Evolutionary conservation across 2,329 filamentous ascomycete species (phyloP), one percentile per base, ranked within the genome.

Genomic region (Mollisia scopiformis): DNA sequence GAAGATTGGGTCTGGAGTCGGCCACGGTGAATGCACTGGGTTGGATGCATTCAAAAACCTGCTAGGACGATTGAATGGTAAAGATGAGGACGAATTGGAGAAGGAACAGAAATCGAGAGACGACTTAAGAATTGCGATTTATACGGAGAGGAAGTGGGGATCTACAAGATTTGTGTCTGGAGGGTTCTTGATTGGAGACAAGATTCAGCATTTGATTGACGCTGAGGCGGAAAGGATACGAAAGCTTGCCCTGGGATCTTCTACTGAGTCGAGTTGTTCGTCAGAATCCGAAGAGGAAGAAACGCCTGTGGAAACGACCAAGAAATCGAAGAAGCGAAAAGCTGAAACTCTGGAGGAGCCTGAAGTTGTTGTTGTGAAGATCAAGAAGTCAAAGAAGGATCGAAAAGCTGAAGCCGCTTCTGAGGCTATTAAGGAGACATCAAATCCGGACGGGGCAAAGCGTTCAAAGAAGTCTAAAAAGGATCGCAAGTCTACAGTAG

Each of bases 1-100:
- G 66, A 89, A 89, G 74, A 82, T 86, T 65, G 89, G 88, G 57
- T 87, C 86, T 69, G 88, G 89, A 66, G 78, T 82, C 39, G 78
- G 82, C 3, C 88, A 92, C 66, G 84, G 77, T 66, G 86, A 91
- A 72, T 86, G 92, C 65, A 96, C 94, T 23, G 95, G 94, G 0
- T 82, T 98, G 37, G 91, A 93, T 72, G 90, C 89, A 19, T 92
- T 98, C 68, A 91, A 93, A 72, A 91, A 92, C 65, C 79, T 99
- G 4, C 80, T 99, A 21, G 93, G 94, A 23, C 83, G 95, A 57
- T 78, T 99, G 59, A 99, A 99, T 75, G 95, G 94, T 54, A 95
- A 92, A 75, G 88, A 85, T 23, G 89, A 94, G 52, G 85, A 80
- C n/a, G 84, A 87, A 52, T 79, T 95, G 35, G 84, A 89, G 74